Evolutionary conservation across 1,139 yeast species (phyloP).

Genomic region (Spathaspora jeffriesii): DNA sequence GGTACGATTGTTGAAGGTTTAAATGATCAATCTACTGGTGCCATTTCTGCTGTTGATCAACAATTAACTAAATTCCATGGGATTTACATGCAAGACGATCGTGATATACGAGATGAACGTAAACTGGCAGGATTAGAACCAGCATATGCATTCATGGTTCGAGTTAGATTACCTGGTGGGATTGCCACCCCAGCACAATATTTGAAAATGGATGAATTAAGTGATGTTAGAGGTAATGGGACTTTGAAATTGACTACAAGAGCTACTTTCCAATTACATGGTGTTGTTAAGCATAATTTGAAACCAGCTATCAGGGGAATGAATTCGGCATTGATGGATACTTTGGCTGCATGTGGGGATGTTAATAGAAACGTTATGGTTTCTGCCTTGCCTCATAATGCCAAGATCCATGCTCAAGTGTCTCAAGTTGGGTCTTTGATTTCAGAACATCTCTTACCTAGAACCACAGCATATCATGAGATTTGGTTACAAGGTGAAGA

Average conservation of each 20-base stretch:
- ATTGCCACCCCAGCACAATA: conserved; percentile 87
- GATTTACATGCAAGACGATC: conserved; percentile 98
- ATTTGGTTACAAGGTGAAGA: conserved; percentile 95
- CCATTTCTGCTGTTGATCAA: conserved; percentile 90
- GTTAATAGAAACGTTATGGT: conserved; percentile 96
- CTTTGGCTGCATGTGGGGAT: conserved; percentile 98
- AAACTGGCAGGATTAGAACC: conserved; percentile 94
- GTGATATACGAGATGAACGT: conserved; percentile 93
- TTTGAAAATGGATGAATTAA: conserved; percentile 79
- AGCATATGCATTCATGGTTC: conserved; percentile 93
- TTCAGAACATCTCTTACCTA: conserved; percentile 83
- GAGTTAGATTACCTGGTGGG: conserved; percentile 96
- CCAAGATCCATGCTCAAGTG: conserved; percentile 78
- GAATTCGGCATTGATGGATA: conserved; percentile 88
- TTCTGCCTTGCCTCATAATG: conserved; percentile 84
- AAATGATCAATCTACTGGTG: conserved; percentile 82
- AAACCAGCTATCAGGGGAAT: conserved; percentile 93
- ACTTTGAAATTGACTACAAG: conserved; percentile 95
- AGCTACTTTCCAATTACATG: conserved; percentile 97
- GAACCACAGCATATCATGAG: conserved; percentile 95
- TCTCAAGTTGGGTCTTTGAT: conserved; percentile 62
- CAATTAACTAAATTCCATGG: conserved; percentile 98
- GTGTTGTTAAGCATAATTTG: conserved; percentile 86
- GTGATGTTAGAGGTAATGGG: conserved; percentile 87
- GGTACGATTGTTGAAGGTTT: conserved; percentile 94